Evolutionary conservation across 371 early-diverging fungal species (phyloP), one percentile per base, ranked within the genome.

Genomic region (Saksenaea oblongispora): DNA sequence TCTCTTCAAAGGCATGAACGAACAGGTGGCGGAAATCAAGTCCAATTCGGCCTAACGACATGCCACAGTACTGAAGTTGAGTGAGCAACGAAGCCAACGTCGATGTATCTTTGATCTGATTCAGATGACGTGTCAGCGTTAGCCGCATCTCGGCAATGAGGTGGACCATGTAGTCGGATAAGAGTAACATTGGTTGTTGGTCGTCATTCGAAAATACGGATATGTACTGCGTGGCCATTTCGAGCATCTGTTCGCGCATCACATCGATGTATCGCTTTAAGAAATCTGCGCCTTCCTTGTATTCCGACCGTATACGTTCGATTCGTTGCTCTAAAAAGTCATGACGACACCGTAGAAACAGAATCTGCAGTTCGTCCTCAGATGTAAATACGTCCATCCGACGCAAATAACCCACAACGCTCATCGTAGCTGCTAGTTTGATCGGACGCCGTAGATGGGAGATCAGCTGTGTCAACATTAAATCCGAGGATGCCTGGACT

Each of bases 51-150:
- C 91, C 90, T 47, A 94, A 78, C 8, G 91, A 91, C 81, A 91
- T 84, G 41, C 93, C 92, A 63, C 89, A 91, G 66, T 93, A 94
- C 83, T 91, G 91, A n/a, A 89, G 74, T 59, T 93, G 92, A 0
- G 91, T 89, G 39, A 89, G 69, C 15, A 93, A 62, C 3, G 89
- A 89, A 0, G 84, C 82, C 28, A 92, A 61, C 3, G 86, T 72
- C 2, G 89, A 82, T 0, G 87, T 88, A 57, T 91, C 91, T 22
- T 78, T 72, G 56, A 92, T 83, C 47, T 78, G 69, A 14, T 77
- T 75, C 15, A 86, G 72, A 58, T 85, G 76, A 0, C 65, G 60
- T 9, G 70, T 56, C 14, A 88, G 64, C 0, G 72, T 67, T 8
- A 58, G 34, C 28, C 72, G 69, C 53, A 86, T 70, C 1, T 69